Evolutionary conservation across 305 asterid species (phyloP).

Genomic region (Rubia tinctorum): DNA sequence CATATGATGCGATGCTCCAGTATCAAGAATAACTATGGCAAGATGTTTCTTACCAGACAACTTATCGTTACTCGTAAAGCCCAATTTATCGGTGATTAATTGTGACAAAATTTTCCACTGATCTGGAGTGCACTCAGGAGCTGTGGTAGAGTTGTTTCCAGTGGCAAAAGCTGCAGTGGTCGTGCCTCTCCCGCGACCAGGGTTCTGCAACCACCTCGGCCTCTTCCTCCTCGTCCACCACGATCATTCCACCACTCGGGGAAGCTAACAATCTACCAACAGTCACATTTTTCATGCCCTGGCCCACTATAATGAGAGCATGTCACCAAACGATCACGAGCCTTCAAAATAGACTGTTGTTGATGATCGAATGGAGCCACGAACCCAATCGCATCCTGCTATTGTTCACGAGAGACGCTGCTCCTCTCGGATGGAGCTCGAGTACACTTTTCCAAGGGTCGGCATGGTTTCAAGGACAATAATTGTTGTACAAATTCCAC

Average conservation of each 20-base stretch:
- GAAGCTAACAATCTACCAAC: background rate
- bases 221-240: background rate
- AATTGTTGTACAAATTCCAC: background rate
- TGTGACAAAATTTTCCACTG: background rate
- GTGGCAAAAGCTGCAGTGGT: background rate
- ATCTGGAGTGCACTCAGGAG: background rate
- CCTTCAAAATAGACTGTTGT: background rate
- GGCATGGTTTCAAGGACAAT: background rate
- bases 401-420: background rate
- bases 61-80: no score
- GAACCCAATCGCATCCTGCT: no score
- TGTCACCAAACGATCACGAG: background rate
- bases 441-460: background rate
- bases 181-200: background rate
- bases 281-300: background rate
- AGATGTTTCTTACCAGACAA: no score
- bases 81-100: no score
- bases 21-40: no score
- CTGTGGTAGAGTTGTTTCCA: background rate
- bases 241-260: background rate
- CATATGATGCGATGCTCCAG: no score
- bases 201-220: background rate
- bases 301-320: background rate
- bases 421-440: background rate
- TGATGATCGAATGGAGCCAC: no score